phyloP scores from a whole-genome alignment of 176 grass and related monocot species.

The Juncus inflexus region DNA sequence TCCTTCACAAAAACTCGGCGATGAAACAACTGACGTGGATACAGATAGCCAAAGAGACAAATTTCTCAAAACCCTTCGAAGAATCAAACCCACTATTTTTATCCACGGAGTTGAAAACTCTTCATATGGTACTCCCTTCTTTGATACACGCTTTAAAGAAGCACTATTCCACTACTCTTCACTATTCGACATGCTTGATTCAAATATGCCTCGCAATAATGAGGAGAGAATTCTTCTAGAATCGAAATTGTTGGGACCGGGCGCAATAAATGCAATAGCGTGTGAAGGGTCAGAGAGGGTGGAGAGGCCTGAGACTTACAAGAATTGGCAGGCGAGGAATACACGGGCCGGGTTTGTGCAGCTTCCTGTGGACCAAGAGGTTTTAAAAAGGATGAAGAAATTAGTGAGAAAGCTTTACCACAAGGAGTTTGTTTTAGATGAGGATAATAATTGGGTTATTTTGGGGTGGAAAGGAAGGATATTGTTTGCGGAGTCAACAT shows the following conservation, averaged over 20 bases:
- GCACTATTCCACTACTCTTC: slow-evolving; percentile 43
- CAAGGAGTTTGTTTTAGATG: slow-evolving; percentile 35
- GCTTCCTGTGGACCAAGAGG: slow-evolving; percentile 20
- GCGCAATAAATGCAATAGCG: slow-evolving; percentile 24
- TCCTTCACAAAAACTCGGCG: slow-evolving; percentile 27
- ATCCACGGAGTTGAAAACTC: slow-evolving; percentile 36
- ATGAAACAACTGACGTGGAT: slow-evolving; percentile 14
- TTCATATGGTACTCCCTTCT: slow-evolving; percentile 39
- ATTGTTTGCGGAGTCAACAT: slow-evolving; percentile 28
- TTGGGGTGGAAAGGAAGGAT: slow-evolving; percentile 46
- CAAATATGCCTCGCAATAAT: slow-evolving; percentile 37
- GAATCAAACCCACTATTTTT: slow-evolving; percentile 36
- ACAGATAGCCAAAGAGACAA: slow-evolving; percentile 27
- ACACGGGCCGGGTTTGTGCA: slow-evolving; percentile 35
- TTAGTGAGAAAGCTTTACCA: slow-evolving; percentile 18
- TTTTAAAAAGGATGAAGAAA: not conserved
- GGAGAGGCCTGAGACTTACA: slow-evolving; percentile 32
- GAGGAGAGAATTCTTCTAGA: slow-evolving; percentile 28
- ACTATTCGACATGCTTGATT: slow-evolving; percentile 49
- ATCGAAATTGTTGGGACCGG: slow-evolving; percentile 1
- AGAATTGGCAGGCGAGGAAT: slow-evolving; percentile 34
- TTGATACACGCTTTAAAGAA: slow-evolving; percentile 39
- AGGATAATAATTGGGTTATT: slow-evolving; percentile 34
- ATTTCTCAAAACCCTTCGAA: slow-evolving; percentile 32
- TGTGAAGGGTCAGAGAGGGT: slow-evolving; percentile 40